Base-by-base conservation (phyloP, 2,329 filamentous ascomycete genomes). In the Colletotrichum ledebouriae region DNA sequence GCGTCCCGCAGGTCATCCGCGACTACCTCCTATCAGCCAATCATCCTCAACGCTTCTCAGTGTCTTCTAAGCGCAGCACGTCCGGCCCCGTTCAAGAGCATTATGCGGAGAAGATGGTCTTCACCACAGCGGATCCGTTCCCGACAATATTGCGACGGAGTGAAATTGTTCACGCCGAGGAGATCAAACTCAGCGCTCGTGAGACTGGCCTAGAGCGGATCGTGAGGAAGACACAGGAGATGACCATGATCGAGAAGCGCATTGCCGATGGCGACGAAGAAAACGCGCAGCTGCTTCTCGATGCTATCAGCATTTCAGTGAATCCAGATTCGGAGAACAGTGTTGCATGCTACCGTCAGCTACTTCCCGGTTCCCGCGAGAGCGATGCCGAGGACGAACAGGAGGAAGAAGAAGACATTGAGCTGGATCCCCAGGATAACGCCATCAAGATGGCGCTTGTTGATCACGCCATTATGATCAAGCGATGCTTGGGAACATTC, bases 131-230 rank as follows among this genome's bases (percentile, higher is more conserved):
- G 0, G 94, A 98, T 74, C 81, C 90, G 0, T 98, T 98, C 81
- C 96, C 95, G 1, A 98, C 94, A 1, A 97, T 98, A 56, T 82
- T 98, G 29, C 89, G 94, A 37, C 89, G 94, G 63, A 97, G 93
- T 73, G 94, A 98, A 80, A 92, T 98, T 69, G 81, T 97, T 13
- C 83, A 88, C 6, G 84, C 87, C 1, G 87, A 90, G 17, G 90
- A 91, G 56, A 78, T 94, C 17, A 85, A 85, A 11, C 83, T 98
- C 29, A 87, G 87, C 37, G 90, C 94, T 6, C 84, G 96, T 67
- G 92, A 98, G 78, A 94, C 94, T n/a, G 95, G 92, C 0, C 84
- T 98, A 69, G 95, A 98, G 77, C 90, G 95, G 15, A 95, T 96
- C 37, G 91, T 93, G 73, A 89, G 94, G 67, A 98, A 98, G 83